Percentiles rank a stretch among this genome's conserved stretches.
Evolutionary conservation across 805 yeast genomes (phyloP).

Genomic region (Groenewaldozyma tartarivorans): DNA sequence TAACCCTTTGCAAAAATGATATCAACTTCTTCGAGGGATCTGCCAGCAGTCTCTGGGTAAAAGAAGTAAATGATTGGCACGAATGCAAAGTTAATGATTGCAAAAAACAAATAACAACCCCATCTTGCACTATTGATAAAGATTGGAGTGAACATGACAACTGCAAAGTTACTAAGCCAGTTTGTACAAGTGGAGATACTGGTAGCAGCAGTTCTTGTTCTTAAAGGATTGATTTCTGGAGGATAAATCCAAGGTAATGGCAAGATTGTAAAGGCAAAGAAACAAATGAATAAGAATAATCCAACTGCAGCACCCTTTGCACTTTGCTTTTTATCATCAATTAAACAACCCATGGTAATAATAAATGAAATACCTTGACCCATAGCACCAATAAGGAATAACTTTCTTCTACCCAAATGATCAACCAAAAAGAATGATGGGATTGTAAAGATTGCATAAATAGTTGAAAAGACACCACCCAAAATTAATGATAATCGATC

Average conservation of each 20-base stretch:
- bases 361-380: slow-evolving; percentile 36
- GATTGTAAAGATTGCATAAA: slow-evolving; percentile 18
- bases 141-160: slow-evolving; percentile 60
- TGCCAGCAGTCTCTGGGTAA: slow-evolving; percentile 72
- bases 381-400: slow-evolving; percentile 40
- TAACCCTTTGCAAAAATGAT: slow-evolving; percentile 46
- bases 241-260: slow-evolving; percentile 21
- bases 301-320: slow-evolving; percentile 20
- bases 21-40: slow-evolving; percentile 68
- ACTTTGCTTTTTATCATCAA: slow-evolving; percentile 10
- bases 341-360: slow-evolving; percentile 17
- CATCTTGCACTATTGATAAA: slow-evolving; percentile 37
- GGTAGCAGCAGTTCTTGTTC: slow-evolving; percentile 32
- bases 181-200: slow-evolving; percentile 56
- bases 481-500: slow-evolving; percentile 15
- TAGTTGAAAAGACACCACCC: slow-evolving; percentile 19
- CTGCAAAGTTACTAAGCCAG: slow-evolving; percentile 57
- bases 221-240: slow-evolving; percentile 19
- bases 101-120: slow-evolving; percentile 65
- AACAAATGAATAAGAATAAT: slow-evolving; percentile 16
- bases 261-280: slow-evolving; percentile 19
- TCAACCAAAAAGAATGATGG: slow-evolving; percentile 29
- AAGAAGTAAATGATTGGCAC: slow-evolving; percentile 54
- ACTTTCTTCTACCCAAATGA: slow-evolving; percentile 53
- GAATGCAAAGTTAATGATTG: slow-evolving; percentile 48